Evolutionary conservation across 2,329 filamentous ascomycete genomes (phyloP), one percentile per base, ranked within the genome.

Genomic region (Ophiostoma piceae): DNA sequence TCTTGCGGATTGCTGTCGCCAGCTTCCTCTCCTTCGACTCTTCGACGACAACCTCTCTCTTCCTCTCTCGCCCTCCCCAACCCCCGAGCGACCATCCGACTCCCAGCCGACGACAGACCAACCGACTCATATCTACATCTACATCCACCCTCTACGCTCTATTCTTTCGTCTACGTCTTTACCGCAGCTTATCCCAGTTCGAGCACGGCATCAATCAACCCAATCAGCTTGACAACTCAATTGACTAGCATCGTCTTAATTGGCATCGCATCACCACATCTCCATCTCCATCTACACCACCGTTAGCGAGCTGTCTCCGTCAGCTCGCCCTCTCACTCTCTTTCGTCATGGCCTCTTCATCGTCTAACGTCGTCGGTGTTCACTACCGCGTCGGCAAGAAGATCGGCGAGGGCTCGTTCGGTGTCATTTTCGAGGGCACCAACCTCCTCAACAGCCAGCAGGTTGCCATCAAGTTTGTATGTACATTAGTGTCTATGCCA

Each of bases 351-450:
- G 88, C 92, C 71, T 94, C 92, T 74, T 92, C 91, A 72, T 95
- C 92, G 73, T 97, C 93, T 73, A 98, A 98, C 82, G 95, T 99
- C 75, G 95, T 98, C 77, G 95, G 95, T 79, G 95, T 99, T 75
- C 95, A 99, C 83, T 99, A 99, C 82, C 88, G 95, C 75, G 95
- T 99, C 75, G 95, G 95, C 77, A 98, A 98, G 88, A 99, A 99
- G 85, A 98, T 99, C 76, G 95, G 95, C 80, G 95, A 98, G 87
- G 94, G 94, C 74, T 97, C 93, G 54, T 98, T 98, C 78, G 94
- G 94, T 84, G 95, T 98, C 76, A 97, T 98, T 79, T 98, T 98
- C 78, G 95, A 98, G 82, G 95, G 95, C 75, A 98, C 94, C 78
- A 99, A 99, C 80, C 86, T 99, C 76, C 86, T 99, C 80, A 99